A percentile compares a stretch with the other conserved stretches of the same genome.
Conservation (phyloP, 768 basidiomycete genomes). For the Megacollybia marginata region DNA sequence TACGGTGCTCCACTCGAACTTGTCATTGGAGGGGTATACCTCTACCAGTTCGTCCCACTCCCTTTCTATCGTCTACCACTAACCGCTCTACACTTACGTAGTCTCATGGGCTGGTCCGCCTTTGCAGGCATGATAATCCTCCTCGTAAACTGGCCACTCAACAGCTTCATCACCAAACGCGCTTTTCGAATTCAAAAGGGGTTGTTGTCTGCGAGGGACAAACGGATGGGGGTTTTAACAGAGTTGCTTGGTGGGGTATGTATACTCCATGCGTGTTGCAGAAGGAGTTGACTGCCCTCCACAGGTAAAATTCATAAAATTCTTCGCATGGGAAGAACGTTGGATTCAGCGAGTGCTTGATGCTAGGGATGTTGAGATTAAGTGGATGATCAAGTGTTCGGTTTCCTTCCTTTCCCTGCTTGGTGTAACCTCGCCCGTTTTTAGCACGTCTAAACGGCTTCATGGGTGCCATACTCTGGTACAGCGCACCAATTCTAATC, state of each 20-base stretch:
- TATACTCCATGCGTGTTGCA: too few relatives aligned
- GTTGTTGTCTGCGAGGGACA: constrained; percentile 57
- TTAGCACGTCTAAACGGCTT: constrained; percentile 65
- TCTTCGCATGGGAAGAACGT: constrained; percentile 75
- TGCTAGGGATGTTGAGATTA: constrained; percentile 62
- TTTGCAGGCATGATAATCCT: constrained; percentile 73
- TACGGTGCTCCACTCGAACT: constrained; percentile 69
- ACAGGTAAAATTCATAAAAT: constrained; percentile 62
- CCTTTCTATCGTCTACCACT: too few relatives aligned
- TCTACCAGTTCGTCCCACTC: constrained; percentile 77
- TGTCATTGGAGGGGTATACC: constrained; percentile 59
- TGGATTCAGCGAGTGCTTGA: constrained; percentile 65
- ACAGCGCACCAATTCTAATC: constrained; percentile 67
- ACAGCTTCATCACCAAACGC: constrained; percentile 54
- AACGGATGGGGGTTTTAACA: constrained; percentile 69
- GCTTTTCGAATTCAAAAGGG: constrained; percentile 56
- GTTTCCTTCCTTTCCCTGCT: neutral
- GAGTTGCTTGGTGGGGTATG: constrained; percentile 57
- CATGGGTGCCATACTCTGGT: constrained; percentile 68
- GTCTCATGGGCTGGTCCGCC: too few relatives aligned
- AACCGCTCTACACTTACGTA: too few relatives aligned
- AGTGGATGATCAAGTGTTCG: constrained; percentile 73
- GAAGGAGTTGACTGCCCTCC: too few relatives aligned
- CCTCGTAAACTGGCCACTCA: constrained; percentile 61
- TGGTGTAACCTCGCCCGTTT: neutral